Evolutionary conservation across 1,139 yeast species (phyloP), one percentile per base, ranked within the genome.

Genomic region (Yamadazyma atlantica): DNA sequence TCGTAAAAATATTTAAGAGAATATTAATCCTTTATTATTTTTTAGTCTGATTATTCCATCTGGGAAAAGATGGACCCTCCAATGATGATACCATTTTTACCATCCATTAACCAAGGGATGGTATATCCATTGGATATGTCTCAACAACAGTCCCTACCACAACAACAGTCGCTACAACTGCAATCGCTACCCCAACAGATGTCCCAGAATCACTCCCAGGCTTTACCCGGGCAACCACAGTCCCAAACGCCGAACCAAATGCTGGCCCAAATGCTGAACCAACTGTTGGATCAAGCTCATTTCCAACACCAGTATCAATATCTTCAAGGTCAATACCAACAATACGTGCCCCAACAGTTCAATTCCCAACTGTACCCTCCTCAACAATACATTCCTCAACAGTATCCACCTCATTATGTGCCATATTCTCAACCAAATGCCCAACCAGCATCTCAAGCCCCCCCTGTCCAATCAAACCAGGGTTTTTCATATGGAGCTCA

Each of bases 271-370:
- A 19, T n/a, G n/a, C n/a, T n/a, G n/a, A n/a, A 9, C 9, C 42
- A 38, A 16, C 42, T 21, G 23, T 39, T 54, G 35, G 53, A 45
- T 29, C 50, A 42, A 25, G 48, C 47, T 38, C 43, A 36, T 24
- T 41, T 22, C 18, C 39, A 35, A 23, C 48, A 38, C 17, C 39
- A 35, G 22, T 49, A 38, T 24, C 49, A 42, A 23, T 49, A 43
- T 28, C 53, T 43, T 14, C 51, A 44, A 31, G 32, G 34, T 11
- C 49, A 36, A 25, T 41, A 34, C 13, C 45, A 43, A 33, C 49
- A 44, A 18, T 53, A 43, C 23, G 49, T 45, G 22, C 54, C 49
- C 11, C 57, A 55, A 29, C 64, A 28, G 16, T 28, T n/a, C n/a
- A n/a, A 11, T 24, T 7, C 27, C 11, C 11, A 24, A 4, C 22